Evolutionary conservation across 495 filamentous ascomycete species (phyloP).

Genomic region (Xylaria telfairii): DNA sequence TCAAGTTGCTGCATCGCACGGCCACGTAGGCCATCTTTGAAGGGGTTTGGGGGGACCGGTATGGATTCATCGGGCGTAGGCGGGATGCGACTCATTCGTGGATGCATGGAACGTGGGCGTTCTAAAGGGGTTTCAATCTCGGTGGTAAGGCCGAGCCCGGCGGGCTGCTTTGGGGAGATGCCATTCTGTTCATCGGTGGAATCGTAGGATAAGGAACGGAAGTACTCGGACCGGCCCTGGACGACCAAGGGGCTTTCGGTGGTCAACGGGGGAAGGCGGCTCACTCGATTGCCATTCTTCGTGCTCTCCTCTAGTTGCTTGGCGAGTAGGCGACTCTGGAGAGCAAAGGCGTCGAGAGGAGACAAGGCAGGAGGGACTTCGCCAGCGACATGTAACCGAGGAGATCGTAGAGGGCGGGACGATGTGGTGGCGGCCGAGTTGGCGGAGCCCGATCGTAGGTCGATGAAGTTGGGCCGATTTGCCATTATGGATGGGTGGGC

Average conservation of each 20-base stretch:
- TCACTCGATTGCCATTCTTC: constrained; percentile 74
- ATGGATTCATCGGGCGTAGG: constrained; percentile 57
- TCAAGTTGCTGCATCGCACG: constrained; percentile 40
- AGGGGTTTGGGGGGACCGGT: constrained; percentile 47
- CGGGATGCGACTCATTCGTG: constrained; percentile 70
- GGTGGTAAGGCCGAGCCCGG: constrained; percentile 56
- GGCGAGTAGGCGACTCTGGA: constrained; percentile 86
- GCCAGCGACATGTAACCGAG: constrained; percentile 79
- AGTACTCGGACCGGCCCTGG: constrained; percentile 75
- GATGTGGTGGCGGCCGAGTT: constrained; percentile 52
- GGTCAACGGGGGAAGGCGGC: constrained; percentile 80
- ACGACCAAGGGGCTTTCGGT: constrained; percentile 72
- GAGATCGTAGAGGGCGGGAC: constrained; percentile 64
- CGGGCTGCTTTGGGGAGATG: constrained; percentile 34
- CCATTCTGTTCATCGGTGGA: constrained; percentile 48
- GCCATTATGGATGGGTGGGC: constrained; percentile 50
- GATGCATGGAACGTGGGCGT: constrained; percentile 75
- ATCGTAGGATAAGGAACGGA: constrained; percentile 63
- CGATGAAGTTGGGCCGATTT: constrained; percentile 63
- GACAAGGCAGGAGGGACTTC: constrained; percentile 92
- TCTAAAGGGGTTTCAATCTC: constrained; percentile 60
- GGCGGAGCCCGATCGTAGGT: constrained; percentile 68
- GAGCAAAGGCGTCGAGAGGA: constrained; percentile 90
- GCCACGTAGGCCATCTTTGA: constrained; percentile 39
- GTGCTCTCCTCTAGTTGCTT: constrained; percentile 81